phyloP scores from a whole-genome alignment of 331 rosid species.

The Malus hybrid region DNA sequence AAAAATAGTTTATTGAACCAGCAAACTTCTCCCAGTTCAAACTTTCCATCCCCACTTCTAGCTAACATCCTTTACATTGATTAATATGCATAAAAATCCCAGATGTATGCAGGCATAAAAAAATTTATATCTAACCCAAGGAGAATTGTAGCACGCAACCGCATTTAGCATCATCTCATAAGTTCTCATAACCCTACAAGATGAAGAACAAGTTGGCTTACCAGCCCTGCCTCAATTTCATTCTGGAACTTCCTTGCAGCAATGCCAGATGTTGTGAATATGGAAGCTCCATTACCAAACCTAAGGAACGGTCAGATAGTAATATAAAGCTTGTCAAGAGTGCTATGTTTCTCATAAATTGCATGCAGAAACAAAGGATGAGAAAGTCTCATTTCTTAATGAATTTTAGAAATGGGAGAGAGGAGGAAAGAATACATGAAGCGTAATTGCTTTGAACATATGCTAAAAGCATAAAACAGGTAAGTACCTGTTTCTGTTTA shows the following conservation, averaged over 20 bases:
- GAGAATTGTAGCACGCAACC: not conserved
- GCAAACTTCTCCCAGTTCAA: not conserved
- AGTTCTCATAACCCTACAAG: not conserved
- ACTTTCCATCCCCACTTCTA: not conserved
- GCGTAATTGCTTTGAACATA: not conserved
- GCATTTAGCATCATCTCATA: not conserved
- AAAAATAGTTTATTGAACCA: not conserved
- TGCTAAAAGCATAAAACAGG: not conserved
- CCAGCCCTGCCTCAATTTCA: constrained; percentile 66
- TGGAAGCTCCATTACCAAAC: constrained; percentile 54
- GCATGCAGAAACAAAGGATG: not conserved
- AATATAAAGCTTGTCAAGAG: not conserved
- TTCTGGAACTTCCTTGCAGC: constrained; percentile 65
- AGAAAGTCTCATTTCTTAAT: not conserved
- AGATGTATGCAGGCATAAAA: not conserved
- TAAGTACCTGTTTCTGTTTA: constrained; percentile 46
- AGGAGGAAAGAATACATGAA: not conserved
- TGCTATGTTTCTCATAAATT: not conserved
- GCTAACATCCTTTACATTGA: not conserved
- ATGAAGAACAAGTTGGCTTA: constrained; percentile 19
- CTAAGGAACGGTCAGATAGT: constrained; percentile 18
- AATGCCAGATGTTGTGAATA: constrained; percentile 56
- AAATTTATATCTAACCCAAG: not conserved
- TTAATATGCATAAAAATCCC: not conserved
- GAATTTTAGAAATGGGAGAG: not conserved